Percentiles rank a stretch among this genome's conserved stretches.
phyloP scores from a whole-genome alignment of 2,329 filamentous ascomycete genomes.

The Xylariomycetidae sp. region DNA sequence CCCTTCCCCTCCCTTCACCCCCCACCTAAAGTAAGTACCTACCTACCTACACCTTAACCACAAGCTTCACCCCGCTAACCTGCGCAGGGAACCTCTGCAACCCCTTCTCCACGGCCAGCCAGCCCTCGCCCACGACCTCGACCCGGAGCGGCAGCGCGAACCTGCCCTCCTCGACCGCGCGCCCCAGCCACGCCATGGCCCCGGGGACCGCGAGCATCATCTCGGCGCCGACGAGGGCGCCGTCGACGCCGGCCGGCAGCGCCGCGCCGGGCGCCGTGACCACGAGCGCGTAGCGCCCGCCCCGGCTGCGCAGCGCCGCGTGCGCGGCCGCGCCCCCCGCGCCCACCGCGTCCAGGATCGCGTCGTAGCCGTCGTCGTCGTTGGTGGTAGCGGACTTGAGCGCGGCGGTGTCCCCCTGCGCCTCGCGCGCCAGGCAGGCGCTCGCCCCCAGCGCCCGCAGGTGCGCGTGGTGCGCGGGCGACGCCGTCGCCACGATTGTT shows the following conservation, averaged over 20 bases:
- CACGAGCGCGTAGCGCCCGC: constrained; percentile 25
- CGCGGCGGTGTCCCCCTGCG: constrained; percentile 9
- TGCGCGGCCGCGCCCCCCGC: constrained; percentile 21
- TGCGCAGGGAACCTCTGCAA: constrained; percentile 9
- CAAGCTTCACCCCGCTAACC: constrained; percentile 9
- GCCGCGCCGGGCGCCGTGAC: constrained; percentile 18
- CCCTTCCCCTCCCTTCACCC: no score
- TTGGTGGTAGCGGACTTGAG: constrained; percentile 16
- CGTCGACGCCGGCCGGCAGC: constrained; percentile 22
- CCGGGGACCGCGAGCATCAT: constrained; percentile 8
- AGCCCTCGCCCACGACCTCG: constrained; percentile 16
- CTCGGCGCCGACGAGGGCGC: constrained; percentile 15
- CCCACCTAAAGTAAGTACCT: no score
- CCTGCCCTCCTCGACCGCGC: constrained; percentile 17
- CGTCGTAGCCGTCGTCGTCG: constrained; percentile 24
- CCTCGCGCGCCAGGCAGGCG: constrained; percentile 10
- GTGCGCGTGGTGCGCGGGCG: constrained; percentile 5
- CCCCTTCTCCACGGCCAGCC: constrained; percentile 19
- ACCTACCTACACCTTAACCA: no score
- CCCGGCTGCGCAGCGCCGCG: constrained; percentile 17
- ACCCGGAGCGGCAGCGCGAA: constrained; percentile 19
- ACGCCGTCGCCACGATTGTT: constrained; percentile 28
- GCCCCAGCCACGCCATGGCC: constrained; percentile 10
- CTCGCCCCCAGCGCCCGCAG: constrained; percentile 15
- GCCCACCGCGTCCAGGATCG: constrained; percentile 28